phyloP scores from a whole-genome alignment of 2,329 filamentous ascomycete species.

The Pyrenophora tritici-repentis region DNA sequence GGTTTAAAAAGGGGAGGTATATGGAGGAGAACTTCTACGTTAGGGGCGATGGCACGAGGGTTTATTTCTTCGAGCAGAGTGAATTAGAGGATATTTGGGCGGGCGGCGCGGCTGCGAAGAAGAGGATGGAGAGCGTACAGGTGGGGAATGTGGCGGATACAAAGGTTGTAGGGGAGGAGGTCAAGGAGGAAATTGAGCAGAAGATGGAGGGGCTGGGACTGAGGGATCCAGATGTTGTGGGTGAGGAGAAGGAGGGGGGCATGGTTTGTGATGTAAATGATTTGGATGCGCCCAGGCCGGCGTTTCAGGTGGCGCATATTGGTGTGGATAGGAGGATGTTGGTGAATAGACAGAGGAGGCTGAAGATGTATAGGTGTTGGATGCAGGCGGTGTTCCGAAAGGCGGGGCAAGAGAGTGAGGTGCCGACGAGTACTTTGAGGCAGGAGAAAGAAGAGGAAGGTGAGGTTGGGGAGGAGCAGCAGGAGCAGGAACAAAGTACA shows the following conservation, averaged over 20 bases:
- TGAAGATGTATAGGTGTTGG: conserved; percentile 99
- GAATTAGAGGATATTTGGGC: conserved; percentile 81
- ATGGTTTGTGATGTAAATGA: conserved; percentile 3
- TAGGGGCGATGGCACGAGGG: conserved; percentile 89
- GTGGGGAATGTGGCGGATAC: conserved; percentile 7
- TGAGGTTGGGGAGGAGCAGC: conserved; percentile 12
- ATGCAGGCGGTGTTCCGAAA: conserved; percentile 83
- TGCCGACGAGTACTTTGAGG: conserved; percentile 43
- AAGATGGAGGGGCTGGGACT: conserved; percentile 10
- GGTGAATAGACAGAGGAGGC: conserved; percentile 84
- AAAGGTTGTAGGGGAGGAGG: neutral
- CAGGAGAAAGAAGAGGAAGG: conserved; percentile 26
- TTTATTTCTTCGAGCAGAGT: conserved; percentile 94
- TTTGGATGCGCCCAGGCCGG: conserved; percentile 23
- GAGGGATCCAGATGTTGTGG: conserved; percentile 1
- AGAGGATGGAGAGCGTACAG: neutral
- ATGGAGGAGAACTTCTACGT: conserved; percentile 98
- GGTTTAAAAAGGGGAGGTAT: conserved; percentile 94
- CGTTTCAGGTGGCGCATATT: conserved; percentile 74
- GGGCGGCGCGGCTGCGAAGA: too few species aligned
- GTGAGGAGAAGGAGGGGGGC: neutral
- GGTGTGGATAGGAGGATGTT: conserved; percentile 87
- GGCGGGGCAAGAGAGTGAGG: conserved; percentile 36
- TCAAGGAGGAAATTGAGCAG: neutral
- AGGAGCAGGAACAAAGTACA: neutral